A percentile compares a stretch with the other conserved stretches of the same genome.
Evolutionary conservation across 2,329 filamentous ascomycete genomes (phyloP).

Genomic region (Plenodomus tracheiphilus): DNA sequence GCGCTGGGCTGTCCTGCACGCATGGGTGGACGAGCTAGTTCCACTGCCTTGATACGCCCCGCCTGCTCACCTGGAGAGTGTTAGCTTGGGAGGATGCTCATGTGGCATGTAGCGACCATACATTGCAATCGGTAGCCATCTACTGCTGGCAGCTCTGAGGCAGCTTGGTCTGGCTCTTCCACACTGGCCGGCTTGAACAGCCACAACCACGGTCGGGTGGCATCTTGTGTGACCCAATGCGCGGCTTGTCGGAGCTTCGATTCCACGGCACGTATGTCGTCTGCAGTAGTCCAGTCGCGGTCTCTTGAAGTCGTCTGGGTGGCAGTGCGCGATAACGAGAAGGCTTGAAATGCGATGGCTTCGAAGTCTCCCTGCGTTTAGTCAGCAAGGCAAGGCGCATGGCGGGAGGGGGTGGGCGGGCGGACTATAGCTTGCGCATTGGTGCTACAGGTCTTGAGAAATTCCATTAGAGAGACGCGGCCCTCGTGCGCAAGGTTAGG

Average conservation of each 20-base stretch:
- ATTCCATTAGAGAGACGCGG: conserved; percentile 43
- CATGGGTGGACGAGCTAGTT: conserved; percentile 37
- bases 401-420: background rate
- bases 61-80: conserved; percentile 32
- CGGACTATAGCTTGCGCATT: conserved; percentile 46
- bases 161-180: conserved; percentile 26
- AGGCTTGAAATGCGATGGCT: conserved; percentile 42
- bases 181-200: conserved; percentile 33
- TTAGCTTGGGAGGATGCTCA: conserved; percentile 18
- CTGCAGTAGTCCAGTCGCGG: conserved; percentile 22
- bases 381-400: conserved; percentile 14
- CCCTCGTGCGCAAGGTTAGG: conserved; percentile 27
- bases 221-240: conserved; percentile 38
- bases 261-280: conserved; percentile 37
- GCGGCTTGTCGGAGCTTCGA: conserved; percentile 30
- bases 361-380: conserved; percentile 39
- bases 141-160: conserved; percentile 27
- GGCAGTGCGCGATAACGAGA: conserved; percentile 34
- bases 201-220: conserved; percentile 39
- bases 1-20: conserved; percentile 26
- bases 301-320: conserved; percentile 11
- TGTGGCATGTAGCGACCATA: conserved; percentile 13
- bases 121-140: conserved; percentile 37
- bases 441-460: conserved; percentile 42
- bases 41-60: conserved; percentile 38